Percentiles rank a stretch among this genome's conserved stretches.
These are phyloP conservation scores for Hippophae tibetana DNA, from an alignment of 306 rosid genomes.

Conservation along the genomic window DNA sequence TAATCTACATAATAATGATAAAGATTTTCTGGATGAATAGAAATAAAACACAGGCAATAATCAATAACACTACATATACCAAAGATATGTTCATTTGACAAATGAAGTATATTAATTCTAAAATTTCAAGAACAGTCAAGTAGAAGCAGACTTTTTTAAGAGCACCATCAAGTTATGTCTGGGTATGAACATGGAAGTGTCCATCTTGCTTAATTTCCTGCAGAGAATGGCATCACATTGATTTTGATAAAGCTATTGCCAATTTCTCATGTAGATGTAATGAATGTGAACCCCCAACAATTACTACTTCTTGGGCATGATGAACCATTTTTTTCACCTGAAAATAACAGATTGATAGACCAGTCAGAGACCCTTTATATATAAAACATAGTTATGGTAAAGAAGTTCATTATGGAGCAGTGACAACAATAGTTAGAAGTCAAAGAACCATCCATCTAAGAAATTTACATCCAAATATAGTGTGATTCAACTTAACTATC, in stretches of 20 bases:
- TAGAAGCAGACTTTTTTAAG: slow-evolving; percentile 73
- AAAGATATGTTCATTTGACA: neutral
- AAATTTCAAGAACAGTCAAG: slow-evolving; percentile 10
- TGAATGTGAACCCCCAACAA: slow-evolving; percentile 74
- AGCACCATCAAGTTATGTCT: slow-evolving; percentile 86
- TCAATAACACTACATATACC: no score
- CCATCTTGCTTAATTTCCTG: slow-evolving; percentile 95
- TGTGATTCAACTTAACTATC: no score
- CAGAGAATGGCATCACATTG: slow-evolving; percentile 94
- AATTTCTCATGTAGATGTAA: slow-evolving; percentile 90
- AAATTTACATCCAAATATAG: no score
- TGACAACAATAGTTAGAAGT: no score
- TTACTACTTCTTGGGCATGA: slow-evolving; percentile 79
- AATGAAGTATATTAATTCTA: neutral
- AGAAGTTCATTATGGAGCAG: no score
- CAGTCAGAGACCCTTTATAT: neutral
- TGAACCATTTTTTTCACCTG: slow-evolving; percentile 88
- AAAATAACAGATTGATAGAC: slow-evolving; percentile 14
- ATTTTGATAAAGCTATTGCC: slow-evolving; percentile 89
- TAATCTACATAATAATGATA: slow-evolving; percentile 2
- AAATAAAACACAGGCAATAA: slow-evolving; percentile 12
- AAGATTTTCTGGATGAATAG: slow-evolving; percentile 9
- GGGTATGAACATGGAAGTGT: slow-evolving; percentile 92
- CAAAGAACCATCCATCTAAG: no score
- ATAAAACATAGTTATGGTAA: no score